Percentiles rank a stretch among this genome's conserved stretches.
phyloP scores from a whole-genome alignment of 2,329 filamentous ascomycete genomes.

The Stylonectria norvegica region DNA sequence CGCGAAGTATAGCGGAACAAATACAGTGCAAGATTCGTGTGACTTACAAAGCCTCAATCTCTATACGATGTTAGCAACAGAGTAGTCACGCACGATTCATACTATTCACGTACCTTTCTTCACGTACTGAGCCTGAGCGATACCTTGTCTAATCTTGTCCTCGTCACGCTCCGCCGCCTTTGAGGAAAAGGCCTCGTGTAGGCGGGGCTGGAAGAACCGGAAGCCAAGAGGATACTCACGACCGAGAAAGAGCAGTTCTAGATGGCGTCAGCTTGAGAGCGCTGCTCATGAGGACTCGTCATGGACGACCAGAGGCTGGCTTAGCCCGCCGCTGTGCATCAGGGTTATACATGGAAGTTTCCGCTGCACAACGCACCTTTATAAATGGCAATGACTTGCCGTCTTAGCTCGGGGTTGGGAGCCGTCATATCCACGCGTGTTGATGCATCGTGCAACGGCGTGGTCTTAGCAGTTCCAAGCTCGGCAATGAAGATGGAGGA shows the following conservation, averaged over 20 bases:
- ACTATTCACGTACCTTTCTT: conserved; percentile 68
- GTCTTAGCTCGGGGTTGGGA: conserved; percentile 58
- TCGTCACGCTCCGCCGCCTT: conserved; percentile 70
- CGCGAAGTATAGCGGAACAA: neutral
- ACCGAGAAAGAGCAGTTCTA: conserved; percentile 81
- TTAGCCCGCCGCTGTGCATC: too few relatives aligned
- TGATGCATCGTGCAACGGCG: conserved; percentile 1
- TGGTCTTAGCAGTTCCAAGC: too few relatives aligned
- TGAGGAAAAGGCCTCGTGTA: conserved; percentile 81
- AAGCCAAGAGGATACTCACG: conserved; percentile 83
- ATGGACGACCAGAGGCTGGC: too few relatives aligned
- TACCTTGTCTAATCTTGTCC: conserved; percentile 69
- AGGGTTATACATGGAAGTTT: neutral
- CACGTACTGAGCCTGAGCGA: conserved; percentile 79
- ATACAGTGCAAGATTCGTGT: neutral
- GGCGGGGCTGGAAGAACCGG: conserved; percentile 72
- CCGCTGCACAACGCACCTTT: conserved; percentile 59
- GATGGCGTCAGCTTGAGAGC: neutral
- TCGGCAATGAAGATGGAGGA: neutral
- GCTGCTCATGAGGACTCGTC: too few relatives aligned
- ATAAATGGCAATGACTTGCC: conserved; percentile 80
- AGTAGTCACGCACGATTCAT: neutral
- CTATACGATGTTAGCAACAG: conserved; percentile 41
- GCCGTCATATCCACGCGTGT: conserved; percentile 19
- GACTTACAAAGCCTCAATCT: conserved; percentile 87